Base-by-base conservation (phyloP, 2,329 filamentous ascomycete genomes). In the Dactylonectria estremocensis region DNA sequence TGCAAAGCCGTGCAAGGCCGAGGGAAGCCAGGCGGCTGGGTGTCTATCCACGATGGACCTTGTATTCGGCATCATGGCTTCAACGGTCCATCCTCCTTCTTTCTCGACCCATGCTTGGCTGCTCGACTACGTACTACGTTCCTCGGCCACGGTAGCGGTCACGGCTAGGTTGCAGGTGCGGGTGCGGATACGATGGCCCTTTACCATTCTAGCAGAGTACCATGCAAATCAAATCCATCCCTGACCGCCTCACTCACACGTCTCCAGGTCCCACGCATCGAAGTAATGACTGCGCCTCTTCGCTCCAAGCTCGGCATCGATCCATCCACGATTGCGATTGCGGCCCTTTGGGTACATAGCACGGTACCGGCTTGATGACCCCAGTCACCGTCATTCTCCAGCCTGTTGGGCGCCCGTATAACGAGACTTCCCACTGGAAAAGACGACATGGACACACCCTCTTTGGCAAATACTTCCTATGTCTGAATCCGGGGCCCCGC, bases 231-330 rank as follows among this genome's bases (percentile, higher is more conserved):
- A 52, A 52, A 48, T 60, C 63, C 63, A 55, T 61, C 57, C 63
- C 63, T 49, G 43, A 53, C 40, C 52, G 24, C 37, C 35, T 50
- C 49, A 46, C 50, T 50, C 57, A 24, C 57, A 52, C 57, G 20
- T 43, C 63, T 49, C 49, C 57, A 48, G 56, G 57, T 61, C 49
- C 63, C 63, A 56, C 45, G 56, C 33, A 28, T 57, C 50, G 45
- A 54, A 50, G 63, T 60, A 28, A 58, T 53, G 52, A 43, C 20
- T 40, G 56, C 52, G 57, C 57, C 48, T 46, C 63, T 55, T 66
- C 52, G 63, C 57, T 61, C 63, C 50, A 66, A 66, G 43, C 63
- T 66, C 63, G 63, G 63, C 45, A 61, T 66, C 57, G 50, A 61
- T 56, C 48, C 54, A 45, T 56, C 28, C 49, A 35, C 50, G 22